A percentile compares a stretch with the other conserved stretches of the same genome.
These are phyloP conservation scores for Pythium brassicae DNA, from an alignment of 352 stramenopile genomes.

Conservation along the genomic window DNA sequence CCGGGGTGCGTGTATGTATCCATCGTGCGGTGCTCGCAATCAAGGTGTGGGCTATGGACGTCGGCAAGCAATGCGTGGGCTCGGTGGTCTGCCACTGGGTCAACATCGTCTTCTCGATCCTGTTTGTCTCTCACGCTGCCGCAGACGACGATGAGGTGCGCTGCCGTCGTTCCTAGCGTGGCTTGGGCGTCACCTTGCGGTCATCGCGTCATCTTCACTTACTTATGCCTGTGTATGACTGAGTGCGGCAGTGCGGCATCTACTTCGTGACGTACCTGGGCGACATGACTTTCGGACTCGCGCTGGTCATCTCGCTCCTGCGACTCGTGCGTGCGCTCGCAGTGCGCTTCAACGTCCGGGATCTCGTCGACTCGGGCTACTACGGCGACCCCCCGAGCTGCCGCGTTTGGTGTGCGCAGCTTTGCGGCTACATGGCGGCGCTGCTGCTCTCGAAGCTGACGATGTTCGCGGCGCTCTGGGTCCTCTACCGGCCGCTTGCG, in stretches of 20 bases:
- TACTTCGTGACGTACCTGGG: constrained; percentile 75
- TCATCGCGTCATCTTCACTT: not conserved
- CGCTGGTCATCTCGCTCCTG: constrained; percentile 45
- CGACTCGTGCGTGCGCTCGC: constrained; percentile 34
- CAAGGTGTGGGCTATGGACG: constrained; percentile 63
- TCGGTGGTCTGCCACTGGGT: constrained; percentile 55
- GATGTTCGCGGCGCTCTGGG: constrained; percentile 33
- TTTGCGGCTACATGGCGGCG: constrained; percentile 34
- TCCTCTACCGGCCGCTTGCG: constrained; percentile 41
- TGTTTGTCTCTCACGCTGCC: constrained; percentile 39
- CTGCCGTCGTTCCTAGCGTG: not conserved
- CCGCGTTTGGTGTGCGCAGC: constrained; percentile 51
- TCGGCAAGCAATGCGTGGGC: constrained; percentile 65
- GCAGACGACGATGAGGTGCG: constrained; percentile 50
- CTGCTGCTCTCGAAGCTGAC: constrained; percentile 55
- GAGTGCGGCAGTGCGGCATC: constrained; percentile 45
- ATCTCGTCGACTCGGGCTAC: constrained; percentile 53
- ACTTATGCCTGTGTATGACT: not conserved
- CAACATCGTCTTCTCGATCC: constrained; percentile 58
- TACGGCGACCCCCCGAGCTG: constrained; percentile 66
- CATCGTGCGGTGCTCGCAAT: not conserved
- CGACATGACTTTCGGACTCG: constrained; percentile 53
- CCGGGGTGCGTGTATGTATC: no score
- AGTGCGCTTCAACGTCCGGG: constrained; percentile 21
- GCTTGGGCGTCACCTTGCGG: not conserved